These are phyloP conservation scores for Penicillium daleae DNA, from an alignment of 495 filamentous ascomycete genomes.

Conservation along the genomic window DNA sequence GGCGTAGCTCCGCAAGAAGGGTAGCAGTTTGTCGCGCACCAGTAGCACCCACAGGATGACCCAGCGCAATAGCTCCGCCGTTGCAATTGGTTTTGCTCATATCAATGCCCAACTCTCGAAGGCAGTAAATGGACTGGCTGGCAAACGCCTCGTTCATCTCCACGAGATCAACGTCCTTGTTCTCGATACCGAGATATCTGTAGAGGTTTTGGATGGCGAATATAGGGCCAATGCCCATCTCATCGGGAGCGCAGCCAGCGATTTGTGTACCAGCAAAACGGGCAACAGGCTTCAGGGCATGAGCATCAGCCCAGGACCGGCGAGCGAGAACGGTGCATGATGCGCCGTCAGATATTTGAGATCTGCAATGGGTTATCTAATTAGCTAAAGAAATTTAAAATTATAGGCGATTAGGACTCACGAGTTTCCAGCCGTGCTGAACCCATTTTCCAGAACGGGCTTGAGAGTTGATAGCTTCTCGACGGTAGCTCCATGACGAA, in stretches of 20 bases:
- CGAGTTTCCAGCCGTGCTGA: conserved; percentile 68
- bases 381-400: background rate
- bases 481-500: conserved; percentile 77
- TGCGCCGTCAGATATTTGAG: conserved; percentile 56
- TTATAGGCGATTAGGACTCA: conserved; percentile 8
- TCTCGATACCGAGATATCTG: conserved; percentile 64
- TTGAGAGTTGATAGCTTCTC: conserved; percentile 75
- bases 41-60: conserved; percentile 75
- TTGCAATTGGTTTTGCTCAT: conserved; percentile 81
- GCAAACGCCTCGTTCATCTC: conserved; percentile 95
- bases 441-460: conserved; percentile 80
- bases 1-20: conserved; percentile 68
- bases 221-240: conserved; percentile 90
- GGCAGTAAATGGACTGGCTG: conserved; percentile 84
- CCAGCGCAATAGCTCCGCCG: conserved; percentile 74
- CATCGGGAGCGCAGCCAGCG: conserved; percentile 77
- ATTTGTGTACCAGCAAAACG: conserved; percentile 85
- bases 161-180: conserved; percentile 77
- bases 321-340: conserved; percentile 84
- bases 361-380: background rate
- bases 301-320: conserved; percentile 74
- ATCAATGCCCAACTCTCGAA: conserved; percentile 70
- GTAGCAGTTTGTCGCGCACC: conserved; percentile 75
- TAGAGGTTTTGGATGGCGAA: conserved; percentile 85
- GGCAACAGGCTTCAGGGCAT: conserved; percentile 78